Evolutionary conservation across 2,329 filamentous ascomycete genomes (phyloP), one percentile per base, ranked within the genome.

Genomic region (Capronia americana): DNA sequence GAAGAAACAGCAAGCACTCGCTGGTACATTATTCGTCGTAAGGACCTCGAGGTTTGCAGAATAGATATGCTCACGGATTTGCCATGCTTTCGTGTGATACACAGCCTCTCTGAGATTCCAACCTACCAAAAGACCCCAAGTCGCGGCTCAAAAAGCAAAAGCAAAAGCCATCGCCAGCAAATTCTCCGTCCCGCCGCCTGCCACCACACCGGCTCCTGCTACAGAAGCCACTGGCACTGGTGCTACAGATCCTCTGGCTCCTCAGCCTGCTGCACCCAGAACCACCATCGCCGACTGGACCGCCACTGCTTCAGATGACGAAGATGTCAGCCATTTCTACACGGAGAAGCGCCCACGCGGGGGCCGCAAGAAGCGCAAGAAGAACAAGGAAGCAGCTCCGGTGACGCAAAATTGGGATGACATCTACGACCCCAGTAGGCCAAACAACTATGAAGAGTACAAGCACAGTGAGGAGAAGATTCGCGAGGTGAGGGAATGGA

Each of bases 381-480:
- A 91, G 83, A 90, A 89, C 77, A 86, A 87, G 73, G 85, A 87
- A 67, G 54, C 55, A 6, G 84, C 86, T 70, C 82, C 83, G 55
- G 78, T 84, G 32, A 78, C 79, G 4, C 80, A 84, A n/a, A 89
- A 96, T 75, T 97, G 93, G 93, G 91, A 96, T 76, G 92, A 96
- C 76, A 86, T 95, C 26, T 97, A 97, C 76, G 93, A 97, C 74
- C 92, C 92, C 0, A 83, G 90, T 11, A 83, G 91, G 46, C 93
- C 93, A 8, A 96, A 92, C 48, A 93, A 89, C 71, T 91, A 94
- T 57, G 90, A 93, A 63, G 91, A 94, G 74, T 97, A 95, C 75
- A 86, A 91, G 66, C 84, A 88, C 67, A 95, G 92, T 74, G 92
- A 96, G 65, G 93, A 96, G 79, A 90, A 92, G 75, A 87, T 93